Evolutionary conservation across 1,139 yeast species (phyloP).

Genomic region (Protomyces pachydermus): DNA sequence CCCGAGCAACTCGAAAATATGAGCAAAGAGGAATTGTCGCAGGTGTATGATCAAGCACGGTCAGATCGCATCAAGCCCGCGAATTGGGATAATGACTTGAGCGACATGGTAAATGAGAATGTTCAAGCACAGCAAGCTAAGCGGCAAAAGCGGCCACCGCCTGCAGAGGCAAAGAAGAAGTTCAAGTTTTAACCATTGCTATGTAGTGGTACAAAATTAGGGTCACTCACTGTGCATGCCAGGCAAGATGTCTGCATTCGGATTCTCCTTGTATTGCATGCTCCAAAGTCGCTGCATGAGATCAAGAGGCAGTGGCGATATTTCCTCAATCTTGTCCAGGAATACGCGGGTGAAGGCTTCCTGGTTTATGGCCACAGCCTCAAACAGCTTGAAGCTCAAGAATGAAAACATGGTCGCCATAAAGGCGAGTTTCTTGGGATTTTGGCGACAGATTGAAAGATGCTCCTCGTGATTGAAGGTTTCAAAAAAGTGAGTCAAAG

Average conservation of each 20-base stretch:
- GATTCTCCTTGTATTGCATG: background rate
- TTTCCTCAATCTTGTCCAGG: background rate
- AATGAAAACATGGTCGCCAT: background rate
- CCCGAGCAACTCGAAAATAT: constrained; percentile 23
- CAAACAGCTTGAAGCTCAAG: background rate
- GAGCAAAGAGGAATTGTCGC: constrained; percentile 25
- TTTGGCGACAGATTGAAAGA: background rate
- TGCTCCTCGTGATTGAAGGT: background rate
- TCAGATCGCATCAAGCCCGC: constrained; percentile 15
- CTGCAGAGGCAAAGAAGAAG: constrained; percentile 29
- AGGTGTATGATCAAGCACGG: constrained; percentile 24
- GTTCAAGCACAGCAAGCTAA: constrained; percentile 27
- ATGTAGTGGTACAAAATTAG: background rate
- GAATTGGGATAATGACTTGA: constrained; percentile 28
- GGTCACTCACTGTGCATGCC: background rate
- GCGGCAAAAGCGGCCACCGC: constrained; percentile 25
- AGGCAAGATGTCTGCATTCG: background rate
- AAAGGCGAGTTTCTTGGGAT: background rate
- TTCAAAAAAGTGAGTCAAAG: background rate
- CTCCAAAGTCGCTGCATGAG: background rate
- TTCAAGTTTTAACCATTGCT: constrained; percentile 21
- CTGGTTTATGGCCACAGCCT: background rate
- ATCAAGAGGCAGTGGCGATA: background rate
- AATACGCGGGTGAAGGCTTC: background rate
- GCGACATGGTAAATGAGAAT: constrained; percentile 31